Base-by-base conservation (phyloP, 2,329 filamentous ascomycete genomes). In the Neonectria magnoliae region DNA sequence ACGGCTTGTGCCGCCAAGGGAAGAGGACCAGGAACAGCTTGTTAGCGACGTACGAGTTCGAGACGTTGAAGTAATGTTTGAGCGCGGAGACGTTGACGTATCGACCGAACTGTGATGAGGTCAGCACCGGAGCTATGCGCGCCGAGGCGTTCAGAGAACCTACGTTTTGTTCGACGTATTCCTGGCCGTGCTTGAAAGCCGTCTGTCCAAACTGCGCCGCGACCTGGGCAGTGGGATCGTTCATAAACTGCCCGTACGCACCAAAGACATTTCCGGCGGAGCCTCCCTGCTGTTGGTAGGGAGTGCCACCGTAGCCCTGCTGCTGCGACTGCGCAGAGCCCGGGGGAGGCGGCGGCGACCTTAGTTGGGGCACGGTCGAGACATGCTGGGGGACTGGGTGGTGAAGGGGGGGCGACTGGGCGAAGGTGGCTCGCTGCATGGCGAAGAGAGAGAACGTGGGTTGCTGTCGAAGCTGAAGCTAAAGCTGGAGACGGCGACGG, bases 21-120 rank as follows among this genome's bases (percentile, higher is more conserved):
- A 98, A 97, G 66, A 99, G 90, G 64, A 99, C 95, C 64, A 99
- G 88, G 77, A 91, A 89, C 64, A 99, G 87, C 82, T 99, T 99
- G 82, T 91, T 93, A 77, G 97, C 85, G 77, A 99, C 96, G 81
- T 99, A 99, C 64, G 89, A 92, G 85, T 99, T 99, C 71, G 94
- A 97, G 69, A 99, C 96, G 82, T 98, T 98, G 84, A 99, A 99
- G 86, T 98, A 99, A 82, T 98, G 96, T 81, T 99, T 99, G 48
- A 99, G 87, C 18, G 93, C 93, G 14, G 92, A 91, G 73, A 98
- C 92, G 76, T 94, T 97, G 81, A 99, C 90, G 81, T 95, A 98
- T 79, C 86, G 85, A 70, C 87, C 86, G 69, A 87, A 81, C 85
- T 87, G 59, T 45, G 45, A 10, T 27, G 16, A 3, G 50, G 27